These are phyloP conservation scores for Phlyctochytrium arcticum DNA, from an alignment of 192 early-diverging fungal species.

Conservation along the genomic window DNA sequence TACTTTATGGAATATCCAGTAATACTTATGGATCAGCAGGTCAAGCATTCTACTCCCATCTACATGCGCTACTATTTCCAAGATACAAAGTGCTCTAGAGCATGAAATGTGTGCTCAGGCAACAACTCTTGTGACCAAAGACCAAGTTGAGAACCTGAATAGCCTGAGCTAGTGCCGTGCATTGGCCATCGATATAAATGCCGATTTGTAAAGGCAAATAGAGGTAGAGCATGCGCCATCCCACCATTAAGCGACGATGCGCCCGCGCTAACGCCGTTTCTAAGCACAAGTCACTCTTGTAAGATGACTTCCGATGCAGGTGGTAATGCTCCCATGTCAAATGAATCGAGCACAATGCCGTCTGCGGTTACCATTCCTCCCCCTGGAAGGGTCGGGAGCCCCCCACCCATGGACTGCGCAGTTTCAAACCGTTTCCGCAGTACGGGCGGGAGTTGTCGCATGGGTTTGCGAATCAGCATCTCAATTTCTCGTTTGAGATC, in stretches of 20 bases:
- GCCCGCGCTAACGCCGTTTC: not conserved
- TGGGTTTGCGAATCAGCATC: constrained; percentile 44
- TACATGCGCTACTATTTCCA: not conserved
- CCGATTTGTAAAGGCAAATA: no score
- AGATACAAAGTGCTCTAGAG: not conserved
- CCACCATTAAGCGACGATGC: not conserved
- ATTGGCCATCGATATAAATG: no score
- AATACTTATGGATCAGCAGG: not conserved
- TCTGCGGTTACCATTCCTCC: constrained; percentile 10
- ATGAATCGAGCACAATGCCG: not conserved
- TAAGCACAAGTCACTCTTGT: not conserved
- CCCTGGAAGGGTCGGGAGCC: not conserved
- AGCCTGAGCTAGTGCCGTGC: not conserved
- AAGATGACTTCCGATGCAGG: not conserved
- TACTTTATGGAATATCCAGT: not conserved
- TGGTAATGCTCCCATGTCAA: not conserved
- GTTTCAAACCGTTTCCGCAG: constrained; percentile 1
- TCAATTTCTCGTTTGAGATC: constrained; percentile 51
- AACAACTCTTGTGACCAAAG: not conserved
- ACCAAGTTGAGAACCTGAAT: not conserved
- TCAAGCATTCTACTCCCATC: not conserved
- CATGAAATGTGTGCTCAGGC: not conserved
- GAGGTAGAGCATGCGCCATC: not conserved
- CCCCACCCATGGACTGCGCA: not conserved
- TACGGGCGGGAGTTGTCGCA: constrained; percentile 23